phyloP scores from a whole-genome alignment of 1,284 basidiomycete species.

The Rhodotorula sp. region DNA sequence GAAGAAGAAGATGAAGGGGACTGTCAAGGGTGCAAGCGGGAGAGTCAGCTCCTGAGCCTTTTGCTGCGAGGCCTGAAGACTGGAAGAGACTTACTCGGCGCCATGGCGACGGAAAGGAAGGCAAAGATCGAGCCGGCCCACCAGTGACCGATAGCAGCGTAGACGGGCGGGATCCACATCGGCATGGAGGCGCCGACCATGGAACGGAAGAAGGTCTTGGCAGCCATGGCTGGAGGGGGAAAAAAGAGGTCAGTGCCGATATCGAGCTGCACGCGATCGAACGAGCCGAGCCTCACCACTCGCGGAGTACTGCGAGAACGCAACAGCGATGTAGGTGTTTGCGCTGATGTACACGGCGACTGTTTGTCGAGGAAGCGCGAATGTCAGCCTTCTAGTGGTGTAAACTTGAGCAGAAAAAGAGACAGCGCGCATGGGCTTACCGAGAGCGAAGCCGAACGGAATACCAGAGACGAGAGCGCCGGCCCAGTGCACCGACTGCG shows the following conservation, averaged over 20 bases:
- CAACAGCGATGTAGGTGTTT: slow-evolving; percentile 45
- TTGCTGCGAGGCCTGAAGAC: no score
- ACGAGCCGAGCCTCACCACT: slow-evolving; percentile 43
- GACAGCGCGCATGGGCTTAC: no score
- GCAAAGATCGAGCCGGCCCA: slow-evolving; percentile 33
- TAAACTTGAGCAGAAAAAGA: slow-evolving; percentile 34
- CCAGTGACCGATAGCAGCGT: slow-evolving; percentile 15
- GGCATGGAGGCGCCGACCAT: slow-evolving; percentile 56
- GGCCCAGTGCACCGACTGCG: slow-evolving; percentile 51
- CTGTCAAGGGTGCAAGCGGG: slow-evolving; percentile 48
- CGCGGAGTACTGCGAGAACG: slow-evolving; percentile 57
- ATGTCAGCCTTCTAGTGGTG: background rate
- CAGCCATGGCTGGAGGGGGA: slow-evolving; percentile 54
- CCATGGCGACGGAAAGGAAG: slow-evolving; percentile 22
- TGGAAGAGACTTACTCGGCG: slow-evolving; percentile 6
- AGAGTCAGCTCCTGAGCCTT: background rate
- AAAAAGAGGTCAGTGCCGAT: background rate
- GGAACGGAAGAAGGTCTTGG: slow-evolving; percentile 65
- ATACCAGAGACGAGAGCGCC: slow-evolving; percentile 49
- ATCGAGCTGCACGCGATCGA: slow-evolving; percentile 37
- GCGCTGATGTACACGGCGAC: slow-evolving; percentile 49
- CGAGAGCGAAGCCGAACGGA: slow-evolving; percentile 49
- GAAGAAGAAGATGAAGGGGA: slow-evolving; percentile 54
- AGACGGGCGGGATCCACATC: slow-evolving; percentile 12
- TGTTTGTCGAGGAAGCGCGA: background rate